Percentiles rank a stretch among this genome's conserved stretches.
phyloP scores from a whole-genome alignment of 805 yeast species.

The Candida insectorum region DNA sequence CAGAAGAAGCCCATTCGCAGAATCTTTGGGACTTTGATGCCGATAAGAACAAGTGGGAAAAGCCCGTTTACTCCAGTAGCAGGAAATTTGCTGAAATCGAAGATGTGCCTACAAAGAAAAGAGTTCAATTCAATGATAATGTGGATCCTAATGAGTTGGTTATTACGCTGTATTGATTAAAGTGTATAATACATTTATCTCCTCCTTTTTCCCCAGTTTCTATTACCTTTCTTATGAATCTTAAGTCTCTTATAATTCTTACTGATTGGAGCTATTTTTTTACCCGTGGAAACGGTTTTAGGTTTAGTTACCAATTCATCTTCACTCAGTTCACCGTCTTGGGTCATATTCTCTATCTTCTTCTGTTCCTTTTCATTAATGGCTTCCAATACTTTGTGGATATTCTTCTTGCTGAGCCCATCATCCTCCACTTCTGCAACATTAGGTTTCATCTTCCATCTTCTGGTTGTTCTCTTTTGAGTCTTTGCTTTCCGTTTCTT shows the following conservation, averaged over 20 bases:
- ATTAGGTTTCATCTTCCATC: slow-evolving; percentile 47
- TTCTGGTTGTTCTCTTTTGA: slow-evolving; percentile 50
- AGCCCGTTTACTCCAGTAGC: slow-evolving; percentile 38
- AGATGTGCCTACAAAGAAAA: slow-evolving; percentile 7
- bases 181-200: slow-evolving; percentile 11
- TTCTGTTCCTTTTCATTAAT: slow-evolving; percentile 25
- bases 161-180: slow-evolving; percentile 12
- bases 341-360: slow-evolving; percentile 20
- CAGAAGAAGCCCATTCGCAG: slow-evolving; percentile 28
- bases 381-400: slow-evolving; percentile 39
- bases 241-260: slow-evolving; percentile 52
- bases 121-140: slow-evolving; percentile 25
- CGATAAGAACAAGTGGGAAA: slow-evolving; percentile 54
- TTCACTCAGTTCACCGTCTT: slow-evolving; percentile 10
- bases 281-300: slow-evolving; percentile 5
- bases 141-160: slow-evolving; percentile 23
- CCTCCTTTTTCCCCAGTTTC: slow-evolving; percentile 25
- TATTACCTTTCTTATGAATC: slow-evolving; percentile 35
- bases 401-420: slow-evolving; percentile 35
- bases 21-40: slow-evolving; percentile 59
- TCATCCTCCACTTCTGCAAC: slow-evolving; percentile 16
- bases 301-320: slow-evolving; percentile 5
- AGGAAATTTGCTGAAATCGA: neutral
- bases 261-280: slow-evolving; percentile 33
- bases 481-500: slow-evolving; percentile 35